Conservation (phyloP, 345 rosid genomes). For the Citrus medica region DNA sequence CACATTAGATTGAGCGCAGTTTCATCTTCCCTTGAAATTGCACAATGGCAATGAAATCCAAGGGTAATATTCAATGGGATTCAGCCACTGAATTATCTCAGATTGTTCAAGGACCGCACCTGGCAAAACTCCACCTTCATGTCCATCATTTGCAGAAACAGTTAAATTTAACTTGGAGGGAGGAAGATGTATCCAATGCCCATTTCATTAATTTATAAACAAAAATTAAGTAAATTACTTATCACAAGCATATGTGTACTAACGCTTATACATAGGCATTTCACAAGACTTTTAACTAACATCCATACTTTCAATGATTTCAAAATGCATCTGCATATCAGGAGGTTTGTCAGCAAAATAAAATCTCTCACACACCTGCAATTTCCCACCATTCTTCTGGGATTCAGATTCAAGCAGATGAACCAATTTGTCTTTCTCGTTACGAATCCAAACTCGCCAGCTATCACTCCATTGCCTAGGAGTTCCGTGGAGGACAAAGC, state of each 20-base stretch:
- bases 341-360: constrained; percentile 61
- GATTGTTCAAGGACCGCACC: no score
- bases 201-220: not conserved
- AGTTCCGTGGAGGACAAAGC: constrained; percentile 74
- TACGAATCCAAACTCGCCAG: constrained; percentile 46
- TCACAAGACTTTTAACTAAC: constrained; percentile 29
- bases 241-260: not conserved
- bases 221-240: not conserved
- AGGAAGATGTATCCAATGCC: not conserved
- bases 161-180: not conserved
- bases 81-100: not conserved
- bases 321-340: constrained; percentile 82
- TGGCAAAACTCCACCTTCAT: not conserved
- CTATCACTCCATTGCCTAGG: constrained; percentile 90
- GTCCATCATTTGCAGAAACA: not conserved
- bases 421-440: constrained; percentile 60
- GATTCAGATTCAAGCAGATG: constrained; percentile 48
- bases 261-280: not conserved
- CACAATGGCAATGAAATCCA: not conserved
- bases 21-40: not conserved
- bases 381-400: constrained; percentile 36
- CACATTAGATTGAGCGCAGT: no score
- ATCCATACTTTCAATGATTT: constrained; percentile 65
- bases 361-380: constrained; percentile 52
- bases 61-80: not conserved